Base-by-base conservation (phyloP, 495 filamentous ascomycete genomes). In the Annulohypoxylon maeteangense region DNA sequence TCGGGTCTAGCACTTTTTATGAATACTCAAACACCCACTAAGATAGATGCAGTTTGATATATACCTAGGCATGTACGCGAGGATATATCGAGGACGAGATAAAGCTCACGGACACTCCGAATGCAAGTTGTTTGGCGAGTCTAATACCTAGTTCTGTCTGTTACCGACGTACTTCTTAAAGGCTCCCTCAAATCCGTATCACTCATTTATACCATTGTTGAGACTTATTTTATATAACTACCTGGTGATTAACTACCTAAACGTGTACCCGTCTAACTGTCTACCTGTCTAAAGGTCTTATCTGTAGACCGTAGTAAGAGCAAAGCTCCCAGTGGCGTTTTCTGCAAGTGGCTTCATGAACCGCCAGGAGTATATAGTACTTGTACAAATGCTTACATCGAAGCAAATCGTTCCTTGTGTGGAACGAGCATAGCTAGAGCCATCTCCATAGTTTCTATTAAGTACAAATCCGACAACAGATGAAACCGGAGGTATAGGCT, bases 171-270 rank as follows among this genome's bases (percentile, higher is more conserved):
- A 22, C 16, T 7, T 47, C 16, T 2, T 1, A 47, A 47, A 47
- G 36, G 4, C 20, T 7, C 7, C 18, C 1, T 0, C 7, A 7
- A 4, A 51, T 51, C 14, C 31, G 29, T 53, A 51, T 62, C n/a
- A 20, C 32, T 12, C 29, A 56, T 57, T 58, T 16, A 11, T 27
- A 50, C n/a, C n/a, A 57, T 22, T 50, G 58, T 65, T 20, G 22
- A 12, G 42, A 38, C 47, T 58, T 23, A 58, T 58, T 42, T 45
- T 62, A 63, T 57, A 42, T 62, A 61, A 2, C 32, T 68, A 42
- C 55, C 18, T 32, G 20, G 56, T 34, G 34, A 54, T 45, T 59
- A 59, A 23, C 54, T 64, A 27, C 44, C 18, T 36, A 32, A 12
- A 50, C 3, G 20, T 8, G 1, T 32, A 54, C n/a, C 10, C 16